phyloP scores from a whole-genome alignment of 148 eudicot genomes.

The Salicornia ramosissima region DNA sequence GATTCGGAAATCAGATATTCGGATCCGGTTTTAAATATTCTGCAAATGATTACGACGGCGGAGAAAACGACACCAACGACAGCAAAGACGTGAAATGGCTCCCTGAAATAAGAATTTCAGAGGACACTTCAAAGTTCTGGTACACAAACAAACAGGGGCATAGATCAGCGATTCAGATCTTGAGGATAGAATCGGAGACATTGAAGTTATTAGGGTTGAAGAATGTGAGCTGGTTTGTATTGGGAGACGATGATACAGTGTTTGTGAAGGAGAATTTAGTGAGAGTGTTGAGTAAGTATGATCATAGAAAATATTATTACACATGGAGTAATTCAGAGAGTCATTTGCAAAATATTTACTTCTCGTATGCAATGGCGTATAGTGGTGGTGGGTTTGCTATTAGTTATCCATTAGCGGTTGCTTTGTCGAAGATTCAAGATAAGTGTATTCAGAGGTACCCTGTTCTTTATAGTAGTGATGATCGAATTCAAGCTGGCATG shows the following conservation, averaged over 20 bases:
- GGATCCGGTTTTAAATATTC: too few relatives aligned
- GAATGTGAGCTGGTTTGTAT: slow-evolving; percentile 71
- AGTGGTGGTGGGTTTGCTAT: slow-evolving; percentile 96
- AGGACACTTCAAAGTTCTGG: slow-evolving; percentile 48
- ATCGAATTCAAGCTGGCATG: slow-evolving; percentile 96
- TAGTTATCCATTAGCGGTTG: slow-evolving; percentile 79
- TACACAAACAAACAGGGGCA: slow-evolving; percentile 70
- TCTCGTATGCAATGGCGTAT: slow-evolving; percentile 85
- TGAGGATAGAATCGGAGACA: slow-evolving; percentile 76
- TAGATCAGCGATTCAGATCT: slow-evolving; percentile 78
- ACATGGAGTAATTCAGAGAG: slow-evolving; percentile 72
- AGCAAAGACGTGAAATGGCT: slow-evolving; percentile 20
- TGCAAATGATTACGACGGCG: neutral
- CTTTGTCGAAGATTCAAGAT: slow-evolving; percentile 77
- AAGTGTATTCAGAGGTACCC: slow-evolving; percentile 77
- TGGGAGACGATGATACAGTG: slow-evolving; percentile 90
- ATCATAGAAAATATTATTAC: slow-evolving; percentile 63
- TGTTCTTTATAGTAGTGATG: slow-evolving; percentile 79
- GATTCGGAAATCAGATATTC: too few relatives aligned
- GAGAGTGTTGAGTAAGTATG: slow-evolving; percentile 57
- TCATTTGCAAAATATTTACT: slow-evolving; percentile 79
- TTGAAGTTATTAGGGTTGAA: slow-evolving; percentile 44
- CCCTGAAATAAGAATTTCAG: slow-evolving; percentile 56
- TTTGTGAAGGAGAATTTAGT: slow-evolving; percentile 74
- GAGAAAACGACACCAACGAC: neutral